Base-by-base conservation (phyloP, 306 rosid genomes). In the Rosa multiflora region DNA sequence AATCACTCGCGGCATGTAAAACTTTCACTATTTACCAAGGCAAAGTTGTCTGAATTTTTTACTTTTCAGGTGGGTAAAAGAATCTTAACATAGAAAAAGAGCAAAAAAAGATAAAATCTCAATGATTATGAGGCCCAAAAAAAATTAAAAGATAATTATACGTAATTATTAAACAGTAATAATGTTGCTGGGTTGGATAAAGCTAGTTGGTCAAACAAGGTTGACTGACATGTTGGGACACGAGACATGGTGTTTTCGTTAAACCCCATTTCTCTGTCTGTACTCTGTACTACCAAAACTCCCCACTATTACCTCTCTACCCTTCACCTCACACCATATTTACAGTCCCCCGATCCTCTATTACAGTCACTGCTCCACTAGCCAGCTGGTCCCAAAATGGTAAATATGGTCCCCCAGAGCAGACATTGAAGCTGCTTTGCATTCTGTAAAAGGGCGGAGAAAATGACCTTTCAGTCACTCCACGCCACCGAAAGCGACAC, bases 221-320 rank as follows among this genome's bases (percentile, higher is more conserved):
- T 82, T 86, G 94, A 82, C 92, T 83, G 88, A 83, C 82, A 83
- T 63, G 68, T 80, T 51, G 77, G 74, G 85, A 78, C 81, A 83
- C 84, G 70, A 69, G 81, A 62, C 74, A 72, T 12, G 68, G 85
- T 58, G 82, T 70, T 78, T 61, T 76, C 46, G 51, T 80, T 39
- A 66, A 79, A 52, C 49, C 61, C 59, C 51, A 13, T 58, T 49
- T 12, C 62, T 2, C 66, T 17, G 32, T 10, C 39, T 17, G 7
- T 62, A 26, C 18, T 3, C 9, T 0, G 40, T 12, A 44, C 40
- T 21, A 26, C 59, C 71, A 10, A 17, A 35, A 4, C 17, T 5
- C 64, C 48, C 17, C 2, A 0, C 29, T 5, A 6, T 75, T 72
- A 76, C 82, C 0, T 1, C 0, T 47, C 0, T 80, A 64, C 39